Conservation (phyloP, 257 asterid genomes). For the Ophiorrhiza pumila region DNA sequence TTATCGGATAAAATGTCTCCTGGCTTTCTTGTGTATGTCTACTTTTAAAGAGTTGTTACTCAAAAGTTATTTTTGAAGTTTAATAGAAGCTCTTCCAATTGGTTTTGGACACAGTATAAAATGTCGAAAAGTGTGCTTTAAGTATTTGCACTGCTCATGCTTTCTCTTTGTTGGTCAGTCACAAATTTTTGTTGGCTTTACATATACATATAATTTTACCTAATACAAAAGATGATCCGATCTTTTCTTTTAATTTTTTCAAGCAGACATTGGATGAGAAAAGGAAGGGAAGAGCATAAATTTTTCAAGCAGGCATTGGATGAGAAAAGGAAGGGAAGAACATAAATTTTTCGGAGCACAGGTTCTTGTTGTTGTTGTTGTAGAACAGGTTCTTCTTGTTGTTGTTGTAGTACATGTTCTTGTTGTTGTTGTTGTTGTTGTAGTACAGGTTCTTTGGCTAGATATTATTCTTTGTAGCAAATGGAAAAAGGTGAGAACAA, state of each 20-base stretch:
- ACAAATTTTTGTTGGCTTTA: neutral
- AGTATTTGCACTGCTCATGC: neutral
- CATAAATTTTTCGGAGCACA: too few relatives aligned
- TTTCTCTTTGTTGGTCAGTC: neutral
- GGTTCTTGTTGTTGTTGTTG: too few relatives aligned
- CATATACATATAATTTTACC: neutral
- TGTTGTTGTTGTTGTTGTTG: too few relatives aligned
- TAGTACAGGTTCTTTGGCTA: conserved; percentile 35
- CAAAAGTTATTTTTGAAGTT: neutral
- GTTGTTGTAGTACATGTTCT: too few relatives aligned
- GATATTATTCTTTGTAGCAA: conserved; percentile 60
- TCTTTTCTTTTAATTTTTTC: conserved; percentile 1
- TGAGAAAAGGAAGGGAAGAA: too few relatives aligned
- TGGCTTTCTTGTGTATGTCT: neutral
- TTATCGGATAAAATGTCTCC: neutral
- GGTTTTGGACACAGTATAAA: neutral
- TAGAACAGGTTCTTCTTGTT: too few relatives aligned
- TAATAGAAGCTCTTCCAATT: neutral
- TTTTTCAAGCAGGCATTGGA: too few relatives aligned
- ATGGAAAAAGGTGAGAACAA: conserved; percentile 20
- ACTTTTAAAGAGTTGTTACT: neutral
- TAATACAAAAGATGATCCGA: too few relatives aligned
- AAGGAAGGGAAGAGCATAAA: conserved; percentile 68
- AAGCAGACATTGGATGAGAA: conserved; percentile 81
- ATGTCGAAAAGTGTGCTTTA: neutral